phyloP scores from a whole-genome alignment of 2,329 filamentous ascomycete species.

The Aspergillus nomiae region DNA sequence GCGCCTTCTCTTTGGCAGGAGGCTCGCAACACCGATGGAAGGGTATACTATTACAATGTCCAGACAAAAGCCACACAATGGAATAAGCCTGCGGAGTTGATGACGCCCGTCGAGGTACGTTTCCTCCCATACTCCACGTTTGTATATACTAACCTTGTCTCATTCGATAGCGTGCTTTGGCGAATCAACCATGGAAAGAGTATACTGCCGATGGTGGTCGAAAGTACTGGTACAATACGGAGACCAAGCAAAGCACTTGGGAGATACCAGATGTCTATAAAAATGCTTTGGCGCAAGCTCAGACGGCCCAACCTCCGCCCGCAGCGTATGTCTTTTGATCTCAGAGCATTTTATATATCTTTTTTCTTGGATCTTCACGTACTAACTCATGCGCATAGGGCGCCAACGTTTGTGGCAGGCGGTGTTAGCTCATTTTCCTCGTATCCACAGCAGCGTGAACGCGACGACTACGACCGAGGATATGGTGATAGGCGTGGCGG shows the following conservation, averaged over 20 bases:
- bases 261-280: constrained; percentile 86
- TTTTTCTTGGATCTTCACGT: not conserved
- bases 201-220: constrained; percentile 83
- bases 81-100: constrained; percentile 88
- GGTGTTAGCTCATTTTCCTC: constrained; percentile 49
- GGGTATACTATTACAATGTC: constrained; percentile 88
- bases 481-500: constrained; percentile 50
- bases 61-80: constrained; percentile 87
- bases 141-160: constrained; percentile 18
- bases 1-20: constrained; percentile 72
- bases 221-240: constrained; percentile 94
- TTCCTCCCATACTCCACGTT: constrained; percentile 7
- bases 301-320: constrained; percentile 45
- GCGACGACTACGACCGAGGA: constrained; percentile 51
- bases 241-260: constrained; percentile 92
- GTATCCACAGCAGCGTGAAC: constrained; percentile 48
- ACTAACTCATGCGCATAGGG: constrained; percentile 47
- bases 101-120: constrained; percentile 76
- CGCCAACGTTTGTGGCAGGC: constrained; percentile 62
- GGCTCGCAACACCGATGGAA: constrained; percentile 76
- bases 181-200: constrained; percentile 88
- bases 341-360: not conserved
- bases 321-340: constrained; percentile 45
- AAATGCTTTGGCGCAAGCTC: constrained; percentile 65
- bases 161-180: constrained; percentile 67